Percentiles rank a stretch among this genome's conserved stretches.
Conservation (phyloP, 768 basidiomycete species). For the Sutorius australiensis region DNA sequence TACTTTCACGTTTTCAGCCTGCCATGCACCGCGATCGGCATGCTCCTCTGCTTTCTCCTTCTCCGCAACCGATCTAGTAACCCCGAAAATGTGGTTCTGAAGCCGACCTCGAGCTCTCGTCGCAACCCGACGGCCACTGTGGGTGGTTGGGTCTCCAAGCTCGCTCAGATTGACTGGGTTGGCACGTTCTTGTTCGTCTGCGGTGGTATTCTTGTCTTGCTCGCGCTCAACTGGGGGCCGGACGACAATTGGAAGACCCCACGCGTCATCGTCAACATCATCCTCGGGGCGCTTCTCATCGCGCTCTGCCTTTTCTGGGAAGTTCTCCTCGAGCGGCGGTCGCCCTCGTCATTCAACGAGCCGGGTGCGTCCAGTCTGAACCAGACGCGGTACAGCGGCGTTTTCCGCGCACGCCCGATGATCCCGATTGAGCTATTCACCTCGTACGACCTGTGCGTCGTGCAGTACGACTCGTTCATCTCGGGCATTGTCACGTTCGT, state of each 20-base stretch:
- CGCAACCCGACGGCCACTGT: neutral
- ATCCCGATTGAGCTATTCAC: slow-evolving; percentile 45
- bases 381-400: slow-evolving; percentile 7
- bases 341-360: neutral
- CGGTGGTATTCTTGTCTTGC: slow-evolving; percentile 44
- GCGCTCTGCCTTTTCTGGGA: slow-evolving; percentile 43
- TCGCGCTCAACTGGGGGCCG: slow-evolving; percentile 53
- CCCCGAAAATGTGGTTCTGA: neutral
- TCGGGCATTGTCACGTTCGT: slow-evolving; percentile 48
- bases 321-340: slow-evolving; percentile 33
- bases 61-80: slow-evolving; percentile 31
- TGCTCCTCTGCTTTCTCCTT: slow-evolving; percentile 39
- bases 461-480: slow-evolving; percentile 37
- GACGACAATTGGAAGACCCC: slow-evolving; percentile 37
- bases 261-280: slow-evolving; percentile 45
- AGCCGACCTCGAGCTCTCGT: neutral
- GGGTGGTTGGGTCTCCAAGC: slow-evolving; percentile 28
- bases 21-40: slow-evolving; percentile 35
- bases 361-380: neutral
- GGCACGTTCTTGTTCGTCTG: slow-evolving; percentile 42
- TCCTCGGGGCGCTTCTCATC: slow-evolving; percentile 43
- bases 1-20: slow-evolving; percentile 28
- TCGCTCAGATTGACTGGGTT: slow-evolving; percentile 42
- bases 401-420: slow-evolving; percentile 38
- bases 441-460: slow-evolving; percentile 39